Percentiles rank a stretch among this genome's conserved stretches.
These are phyloP conservation scores for Solanum piurae DNA, from an alignment of 257 asterid species.

Conservation along the genomic window DNA sequence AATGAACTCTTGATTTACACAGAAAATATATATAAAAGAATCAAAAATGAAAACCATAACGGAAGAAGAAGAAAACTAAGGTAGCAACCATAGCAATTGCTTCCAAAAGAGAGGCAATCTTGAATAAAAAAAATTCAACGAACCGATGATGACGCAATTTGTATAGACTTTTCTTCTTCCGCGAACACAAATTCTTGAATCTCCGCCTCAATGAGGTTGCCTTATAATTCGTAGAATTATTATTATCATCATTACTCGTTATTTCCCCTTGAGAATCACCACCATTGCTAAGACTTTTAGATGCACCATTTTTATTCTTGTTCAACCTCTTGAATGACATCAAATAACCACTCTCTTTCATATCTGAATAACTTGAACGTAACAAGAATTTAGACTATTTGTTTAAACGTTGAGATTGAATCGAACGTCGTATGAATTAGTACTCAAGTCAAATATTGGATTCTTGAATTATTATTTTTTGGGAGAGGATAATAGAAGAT, in stretches of 20 bases:
- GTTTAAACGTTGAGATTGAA: not conserved
- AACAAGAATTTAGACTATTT: not conserved
- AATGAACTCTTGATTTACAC: not conserved
- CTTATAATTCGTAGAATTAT: not conserved
- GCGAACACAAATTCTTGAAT: slow-evolving; percentile 17
- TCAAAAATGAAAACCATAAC: slow-evolving; percentile 69
- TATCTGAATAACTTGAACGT: slow-evolving; percentile 2
- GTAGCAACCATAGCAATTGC: slow-evolving; percentile 44
- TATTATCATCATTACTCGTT: not conserved
- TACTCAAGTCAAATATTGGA: not conserved
- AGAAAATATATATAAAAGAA: not conserved
- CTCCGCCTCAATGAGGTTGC: slow-evolving; percentile 32
- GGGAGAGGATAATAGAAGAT: not conserved
- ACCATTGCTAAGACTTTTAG: too few relatives aligned
- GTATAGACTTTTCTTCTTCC: slow-evolving; percentile 25
- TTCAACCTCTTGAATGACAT: slow-evolving; percentile 41
- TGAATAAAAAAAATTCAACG: slow-evolving; percentile 49
- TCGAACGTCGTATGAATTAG: not conserved
- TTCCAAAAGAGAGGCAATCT: slow-evolving; percentile 46
- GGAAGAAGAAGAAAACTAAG: slow-evolving; percentile 64
- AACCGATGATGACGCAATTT: slow-evolving; percentile 35
- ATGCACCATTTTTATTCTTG: slow-evolving; percentile 13
- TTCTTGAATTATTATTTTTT: not conserved
- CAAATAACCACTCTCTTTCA: slow-evolving; percentile 34
- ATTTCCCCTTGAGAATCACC: not conserved